phyloP scores from a whole-genome alignment of 148 eudicot species.

The Silene conica region DNA sequence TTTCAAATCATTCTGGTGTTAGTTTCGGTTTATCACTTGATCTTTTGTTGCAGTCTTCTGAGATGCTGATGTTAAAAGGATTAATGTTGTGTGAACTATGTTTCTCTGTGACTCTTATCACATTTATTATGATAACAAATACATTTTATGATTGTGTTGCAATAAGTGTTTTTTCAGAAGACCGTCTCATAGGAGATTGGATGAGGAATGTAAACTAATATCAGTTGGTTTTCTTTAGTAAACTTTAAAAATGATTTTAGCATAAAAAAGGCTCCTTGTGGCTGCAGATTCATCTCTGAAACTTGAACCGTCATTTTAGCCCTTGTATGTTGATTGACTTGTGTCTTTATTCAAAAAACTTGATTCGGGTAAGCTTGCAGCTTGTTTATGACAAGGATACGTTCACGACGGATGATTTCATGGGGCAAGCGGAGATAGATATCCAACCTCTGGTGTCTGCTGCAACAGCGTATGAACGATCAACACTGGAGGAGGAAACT shows the following conservation, averaged over 20 bases:
- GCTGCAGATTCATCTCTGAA: slow-evolving; percentile 1
- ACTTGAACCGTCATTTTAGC: background rate
- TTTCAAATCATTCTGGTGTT: background rate
- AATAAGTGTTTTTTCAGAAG: background rate
- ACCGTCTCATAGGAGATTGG: background rate
- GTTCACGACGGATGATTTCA: slow-evolving; percentile 80
- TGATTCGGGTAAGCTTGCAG: slow-evolving; percentile 34
- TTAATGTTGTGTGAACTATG: background rate
- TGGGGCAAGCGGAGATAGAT: slow-evolving; percentile 96
- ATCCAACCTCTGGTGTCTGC: slow-evolving; percentile 85
- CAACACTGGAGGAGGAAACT: slow-evolving; percentile 34
- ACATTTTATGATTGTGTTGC: too few relatives aligned
- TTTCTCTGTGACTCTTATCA: background rate
- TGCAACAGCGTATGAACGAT: slow-evolving; percentile 61
- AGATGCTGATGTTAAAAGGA: background rate
- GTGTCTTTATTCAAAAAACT: background rate
- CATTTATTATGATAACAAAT: background rate
- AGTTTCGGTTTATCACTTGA: background rate
- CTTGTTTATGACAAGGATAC: slow-evolving; percentile 89
- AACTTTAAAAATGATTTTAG: background rate
- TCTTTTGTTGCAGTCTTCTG: slow-evolving; percentile 7
- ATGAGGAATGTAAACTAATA: background rate
- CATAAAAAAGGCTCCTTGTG: background rate
- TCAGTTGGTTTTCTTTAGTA: background rate
- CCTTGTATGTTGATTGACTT: background rate